A percentile compares a stretch with the other conserved stretches of the same genome.
phyloP scores from a whole-genome alignment of 1,284 basidiomycete species.

The Cryptococcus jaspeensis region DNA sequence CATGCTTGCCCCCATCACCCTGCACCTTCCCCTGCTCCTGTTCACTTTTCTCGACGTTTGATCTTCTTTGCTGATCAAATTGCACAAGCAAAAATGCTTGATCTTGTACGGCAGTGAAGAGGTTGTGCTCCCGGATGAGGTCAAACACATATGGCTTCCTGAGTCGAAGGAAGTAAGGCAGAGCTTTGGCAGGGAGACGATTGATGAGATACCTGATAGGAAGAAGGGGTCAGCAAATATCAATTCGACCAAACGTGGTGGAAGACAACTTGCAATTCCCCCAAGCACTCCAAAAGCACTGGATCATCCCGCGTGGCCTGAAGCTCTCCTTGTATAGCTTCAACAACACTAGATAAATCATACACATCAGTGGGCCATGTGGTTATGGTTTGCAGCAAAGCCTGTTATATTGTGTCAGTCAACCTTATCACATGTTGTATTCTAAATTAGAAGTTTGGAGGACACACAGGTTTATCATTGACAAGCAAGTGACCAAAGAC shows the following conservation, averaged over 20 bases:
- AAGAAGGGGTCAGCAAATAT: neutral
- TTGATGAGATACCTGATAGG: slow-evolving; percentile 71
- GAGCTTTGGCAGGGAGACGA: slow-evolving; percentile 87
- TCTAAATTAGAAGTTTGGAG: neutral
- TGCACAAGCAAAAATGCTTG: slow-evolving; percentile 88
- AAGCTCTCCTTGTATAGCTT: slow-evolving; percentile 80
- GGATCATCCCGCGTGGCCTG: slow-evolving; percentile 62
- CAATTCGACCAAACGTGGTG: neutral
- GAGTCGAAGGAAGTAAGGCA: slow-evolving; percentile 84
- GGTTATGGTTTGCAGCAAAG: slow-evolving; percentile 72
- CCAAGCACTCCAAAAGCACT: slow-evolving; percentile 85
- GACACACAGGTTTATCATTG: slow-evolving; percentile 67
- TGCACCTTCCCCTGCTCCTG: neutral
- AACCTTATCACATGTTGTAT: neutral
- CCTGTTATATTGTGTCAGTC: slow-evolving; percentile 51
- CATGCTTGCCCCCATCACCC: slow-evolving; percentile 45
- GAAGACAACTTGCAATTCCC: slow-evolving; percentile 69
- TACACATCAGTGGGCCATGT: slow-evolving; percentile 92
- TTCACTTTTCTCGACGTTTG: neutral
- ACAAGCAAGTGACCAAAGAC: slow-evolving; percentile 82
- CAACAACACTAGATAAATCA: slow-evolving; percentile 78
- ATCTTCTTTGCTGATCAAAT: slow-evolving; percentile 67
- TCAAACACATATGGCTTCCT: slow-evolving; percentile 89
- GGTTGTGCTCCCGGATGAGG: slow-evolving; percentile 87
- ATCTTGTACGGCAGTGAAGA: slow-evolving; percentile 93